These are phyloP conservation scores for Daedaleopsis nitida DNA, from an alignment of 768 basidiomycete species.

Conservation along the genomic window DNA sequence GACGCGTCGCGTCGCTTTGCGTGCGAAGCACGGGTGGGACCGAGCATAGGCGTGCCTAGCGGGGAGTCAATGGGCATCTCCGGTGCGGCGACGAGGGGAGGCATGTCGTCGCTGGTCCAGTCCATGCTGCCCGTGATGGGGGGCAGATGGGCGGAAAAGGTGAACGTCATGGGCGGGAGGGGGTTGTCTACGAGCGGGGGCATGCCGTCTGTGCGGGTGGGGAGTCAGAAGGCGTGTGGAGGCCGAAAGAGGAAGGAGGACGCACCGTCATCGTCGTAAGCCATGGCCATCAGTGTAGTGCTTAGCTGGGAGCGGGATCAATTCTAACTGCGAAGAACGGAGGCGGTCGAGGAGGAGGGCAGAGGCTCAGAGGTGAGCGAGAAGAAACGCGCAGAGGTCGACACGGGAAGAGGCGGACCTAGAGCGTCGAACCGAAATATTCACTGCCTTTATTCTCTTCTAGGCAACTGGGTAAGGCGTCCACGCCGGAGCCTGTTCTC, in stretches of 20 bases:
- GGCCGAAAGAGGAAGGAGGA: slow-evolving; percentile 18
- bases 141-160: slow-evolving; percentile 64
- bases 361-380: slow-evolving; percentile 1
- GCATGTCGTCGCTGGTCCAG: slow-evolving; percentile 32
- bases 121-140: slow-evolving; percentile 50
- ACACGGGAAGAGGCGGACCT: slow-evolving; percentile 24
- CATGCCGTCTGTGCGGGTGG: slow-evolving; percentile 34
- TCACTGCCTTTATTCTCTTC: slow-evolving; percentile 32
- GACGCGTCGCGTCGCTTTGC: slow-evolving; percentile 67
- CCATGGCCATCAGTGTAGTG: slow-evolving; percentile 20
- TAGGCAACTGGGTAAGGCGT: slow-evolving; percentile 20
- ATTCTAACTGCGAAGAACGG: slow-evolving; percentile 1
- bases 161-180: slow-evolving; percentile 52
- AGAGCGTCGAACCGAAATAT: slow-evolving; percentile 26
- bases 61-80: slow-evolving; percentile 25
- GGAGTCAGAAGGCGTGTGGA: slow-evolving; percentile 21
- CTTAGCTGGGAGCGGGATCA: slow-evolving; percentile 28
- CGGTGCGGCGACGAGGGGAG: slow-evolving; percentile 30
- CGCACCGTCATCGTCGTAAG: slow-evolving; percentile 41
- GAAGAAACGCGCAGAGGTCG: slow-evolving; percentile 18
- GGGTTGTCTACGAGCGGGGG: slow-evolving; percentile 52
- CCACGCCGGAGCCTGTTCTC: slow-evolving; percentile 13
- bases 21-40: slow-evolving; percentile 46
- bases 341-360: slow-evolving; percentile 8
- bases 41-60: slow-evolving; percentile 30